A percentile compares a stretch with the other conserved stretches of the same genome.
phyloP scores from a whole-genome alignment of 352 stramenopile species.

The Phytophthora brassicae region DNA sequence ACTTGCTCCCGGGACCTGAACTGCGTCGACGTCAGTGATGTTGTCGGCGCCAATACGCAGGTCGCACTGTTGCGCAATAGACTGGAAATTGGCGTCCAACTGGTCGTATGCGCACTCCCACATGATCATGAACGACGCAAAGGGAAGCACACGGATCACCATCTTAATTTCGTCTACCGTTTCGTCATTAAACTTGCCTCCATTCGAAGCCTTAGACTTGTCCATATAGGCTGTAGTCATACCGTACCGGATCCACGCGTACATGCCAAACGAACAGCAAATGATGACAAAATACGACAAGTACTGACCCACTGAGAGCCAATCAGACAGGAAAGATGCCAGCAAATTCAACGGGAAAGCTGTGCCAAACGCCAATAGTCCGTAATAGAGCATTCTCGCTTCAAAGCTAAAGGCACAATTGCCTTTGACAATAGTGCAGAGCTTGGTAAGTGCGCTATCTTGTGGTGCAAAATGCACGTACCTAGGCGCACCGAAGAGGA shows the following conservation, averaged over 20 bases:
- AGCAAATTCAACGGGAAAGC: conserved; percentile 79
- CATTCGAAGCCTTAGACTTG: conserved; percentile 83
- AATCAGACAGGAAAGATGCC: conserved; percentile 68
- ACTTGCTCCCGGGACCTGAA: conserved; percentile 74
- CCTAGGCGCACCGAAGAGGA: conserved; percentile 53
- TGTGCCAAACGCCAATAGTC: conserved; percentile 57
- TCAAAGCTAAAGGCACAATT: conserved; percentile 82
- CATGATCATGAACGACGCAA: conserved; percentile 90
- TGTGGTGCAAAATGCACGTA: conserved; percentile 82
- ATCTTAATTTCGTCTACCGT: conserved; percentile 87
- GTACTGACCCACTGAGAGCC: conserved; percentile 56
- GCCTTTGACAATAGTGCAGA: conserved; percentile 73
- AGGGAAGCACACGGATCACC: conserved; percentile 82
- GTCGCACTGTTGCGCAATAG: conserved; percentile 84
- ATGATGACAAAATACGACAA: conserved; percentile 72
- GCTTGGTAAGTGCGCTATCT: conserved; percentile 71
- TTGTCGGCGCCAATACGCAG: conserved; percentile 50
- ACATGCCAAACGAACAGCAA: conserved; percentile 77
- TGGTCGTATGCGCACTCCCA: conserved; percentile 89
- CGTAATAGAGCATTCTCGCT: conserved; percentile 77
- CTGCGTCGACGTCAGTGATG: conserved; percentile 27
- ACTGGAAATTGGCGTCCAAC: conserved; percentile 87
- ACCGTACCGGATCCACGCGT: conserved; percentile 81
- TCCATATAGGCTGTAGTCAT: conserved; percentile 84
- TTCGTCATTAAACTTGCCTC: conserved; percentile 78